phyloP scores from a whole-genome alignment of 2,329 filamentous ascomycete genomes.

The Biscogniauxia sp. region DNA sequence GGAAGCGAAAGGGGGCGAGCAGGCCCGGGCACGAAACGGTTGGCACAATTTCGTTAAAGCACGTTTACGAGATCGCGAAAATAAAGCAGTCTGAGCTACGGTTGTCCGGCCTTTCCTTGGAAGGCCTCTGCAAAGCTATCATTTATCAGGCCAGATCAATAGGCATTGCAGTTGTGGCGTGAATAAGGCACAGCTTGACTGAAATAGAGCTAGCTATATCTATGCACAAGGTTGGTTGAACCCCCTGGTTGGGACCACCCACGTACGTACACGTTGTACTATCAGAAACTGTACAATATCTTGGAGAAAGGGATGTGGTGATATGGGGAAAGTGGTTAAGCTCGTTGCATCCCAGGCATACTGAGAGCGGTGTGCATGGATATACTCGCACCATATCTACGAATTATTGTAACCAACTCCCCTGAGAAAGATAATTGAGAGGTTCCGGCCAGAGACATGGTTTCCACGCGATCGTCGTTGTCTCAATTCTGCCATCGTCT shows the following conservation, averaged over 20 bases:
- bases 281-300: conserved; percentile 4
- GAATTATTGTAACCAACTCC: not conserved
- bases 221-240: conserved; percentile 8
- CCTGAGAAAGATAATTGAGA: not conserved
- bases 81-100: conserved; percentile 83
- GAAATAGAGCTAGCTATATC: conserved; percentile 8
- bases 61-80: conserved; percentile 95
- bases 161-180: conserved; percentile 69
- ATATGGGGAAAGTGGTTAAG: not conserved
- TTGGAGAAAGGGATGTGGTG: not conserved
- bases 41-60: conserved; percentile 88
- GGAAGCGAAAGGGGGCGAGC: conserved; percentile 73
- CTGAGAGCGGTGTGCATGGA: not conserved
- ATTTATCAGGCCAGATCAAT: conserved; percentile 75
- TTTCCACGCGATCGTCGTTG: not conserved
- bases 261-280: conserved; percentile 4
- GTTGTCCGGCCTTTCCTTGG: conserved; percentile 67
- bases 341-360: not conserved
- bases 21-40: conserved; percentile 74
- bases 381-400: not conserved
- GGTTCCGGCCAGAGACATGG: not conserved
- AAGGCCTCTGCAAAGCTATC: conserved; percentile 70
- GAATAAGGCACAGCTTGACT: conserved; percentile 9
- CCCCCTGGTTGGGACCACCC: not conserved
- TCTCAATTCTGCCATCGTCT: not conserved